Percentiles rank a stretch among this genome's conserved stretches.
phyloP scores from a whole-genome alignment of 2,329 filamentous ascomycete species.

The Botryotinia calthae region DNA sequence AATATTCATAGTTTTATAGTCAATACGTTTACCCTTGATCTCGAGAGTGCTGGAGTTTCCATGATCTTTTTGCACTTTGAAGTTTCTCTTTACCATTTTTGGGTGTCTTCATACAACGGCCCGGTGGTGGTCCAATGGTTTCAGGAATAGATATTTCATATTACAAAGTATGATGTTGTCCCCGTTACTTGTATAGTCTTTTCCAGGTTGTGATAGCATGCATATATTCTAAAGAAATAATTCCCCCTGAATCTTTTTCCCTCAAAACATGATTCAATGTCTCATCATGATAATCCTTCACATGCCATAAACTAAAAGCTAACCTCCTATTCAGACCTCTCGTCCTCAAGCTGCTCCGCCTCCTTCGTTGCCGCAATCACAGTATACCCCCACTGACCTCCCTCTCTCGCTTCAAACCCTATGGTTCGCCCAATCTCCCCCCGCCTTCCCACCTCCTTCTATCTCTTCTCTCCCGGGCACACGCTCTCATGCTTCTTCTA shows the following conservation, averaged over 20 bases:
- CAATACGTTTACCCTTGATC: not conserved
- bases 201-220: not conserved
- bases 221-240: too few relatives aligned
- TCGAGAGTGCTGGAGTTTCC: not conserved
- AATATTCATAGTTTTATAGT: conserved; percentile 25
- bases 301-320: not conserved
- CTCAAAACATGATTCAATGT: not conserved
- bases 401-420: conserved; percentile 37
- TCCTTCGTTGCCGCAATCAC: not conserved
- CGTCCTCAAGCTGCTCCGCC: not conserved
- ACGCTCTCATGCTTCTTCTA: conserved; percentile 24
- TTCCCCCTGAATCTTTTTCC: too few relatives aligned
- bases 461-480: conserved; percentile 23
- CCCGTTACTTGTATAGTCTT: not conserved
- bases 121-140: not conserved
- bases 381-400: conserved; percentile 18
- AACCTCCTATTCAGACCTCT: not conserved
- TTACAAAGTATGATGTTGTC: not conserved
- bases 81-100: not conserved
- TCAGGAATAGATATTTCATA: not conserved
- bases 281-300: not conserved
- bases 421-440: conserved; percentile 37
- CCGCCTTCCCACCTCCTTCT: conserved; percentile 33
- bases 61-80: not conserved
- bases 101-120: not conserved